These are phyloP conservation scores for Sergeia podlipaevii DNA, from an alignment of 208 protist genomes.

Conservation along the genomic window DNA sequence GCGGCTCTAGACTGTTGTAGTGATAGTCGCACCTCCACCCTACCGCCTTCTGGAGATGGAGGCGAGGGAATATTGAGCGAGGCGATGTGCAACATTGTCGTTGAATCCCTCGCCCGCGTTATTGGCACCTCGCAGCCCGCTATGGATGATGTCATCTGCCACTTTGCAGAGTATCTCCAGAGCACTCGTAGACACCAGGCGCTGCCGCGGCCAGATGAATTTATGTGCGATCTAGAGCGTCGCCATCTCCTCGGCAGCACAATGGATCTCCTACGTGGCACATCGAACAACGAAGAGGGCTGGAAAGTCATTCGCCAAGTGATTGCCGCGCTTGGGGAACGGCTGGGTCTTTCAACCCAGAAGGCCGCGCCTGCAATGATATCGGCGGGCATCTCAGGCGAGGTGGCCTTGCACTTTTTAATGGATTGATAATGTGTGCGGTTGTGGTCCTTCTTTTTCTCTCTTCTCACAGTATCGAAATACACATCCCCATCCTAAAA, in stretches of 20 bases:
- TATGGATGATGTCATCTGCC: conserved; percentile 19
- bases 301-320: conserved; percentile 14
- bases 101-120: conserved; percentile 7
- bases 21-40: neutral
- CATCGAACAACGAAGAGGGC: neutral
- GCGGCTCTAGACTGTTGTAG: neutral
- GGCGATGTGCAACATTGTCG: conserved; percentile 5
- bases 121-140: conserved; percentile 12
- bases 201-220: conserved; percentile 9
- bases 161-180: conserved; percentile 19
- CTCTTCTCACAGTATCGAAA: neutral
- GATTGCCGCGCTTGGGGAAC: conserved; percentile 10
- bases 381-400: conserved; percentile 19
- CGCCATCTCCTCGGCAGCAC: conserved; percentile 25
- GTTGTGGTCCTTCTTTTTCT: neutral
- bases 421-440: neutral
- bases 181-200: conserved; percentile 18
- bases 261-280: conserved; percentile 20
- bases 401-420: conserved; percentile 30
- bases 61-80: neutral
- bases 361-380: conserved; percentile 32
- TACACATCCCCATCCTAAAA: too few relatives aligned
- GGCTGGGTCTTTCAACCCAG: conserved; percentile 16
- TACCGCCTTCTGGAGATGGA: neutral
- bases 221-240: conserved; percentile 5